Conservation (phyloP, 2,329 filamentous ascomycete species). For the Ceratocystiopsis sp. region DNA sequence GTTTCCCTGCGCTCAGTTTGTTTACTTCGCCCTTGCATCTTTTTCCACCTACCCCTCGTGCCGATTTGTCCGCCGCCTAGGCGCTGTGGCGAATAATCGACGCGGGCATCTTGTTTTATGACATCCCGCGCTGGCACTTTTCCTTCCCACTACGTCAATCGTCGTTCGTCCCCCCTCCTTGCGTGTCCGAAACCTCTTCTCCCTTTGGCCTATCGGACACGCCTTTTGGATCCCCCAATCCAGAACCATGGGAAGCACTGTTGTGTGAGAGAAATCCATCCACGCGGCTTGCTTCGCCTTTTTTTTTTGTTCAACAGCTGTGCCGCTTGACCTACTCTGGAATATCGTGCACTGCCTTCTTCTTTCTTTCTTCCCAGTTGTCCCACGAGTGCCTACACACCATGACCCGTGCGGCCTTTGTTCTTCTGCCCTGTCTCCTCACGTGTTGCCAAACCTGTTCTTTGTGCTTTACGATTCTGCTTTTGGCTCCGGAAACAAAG, state of each 20-base stretch:
- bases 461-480: neutral
- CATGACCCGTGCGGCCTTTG: too few relatives aligned
- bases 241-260: neutral
- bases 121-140: neutral
- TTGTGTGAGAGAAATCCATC: neutral
- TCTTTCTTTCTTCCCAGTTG: neutral
- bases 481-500: neutral
- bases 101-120: neutral
- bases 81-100: conserved; percentile 3
- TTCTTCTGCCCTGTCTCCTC: too few relatives aligned
- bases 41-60: neutral
- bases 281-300: neutral
- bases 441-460: too few relatives aligned
- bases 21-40: neutral
- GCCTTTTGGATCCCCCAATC: neutral
- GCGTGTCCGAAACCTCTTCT: too few relatives aligned
- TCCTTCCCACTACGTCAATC: neutral
- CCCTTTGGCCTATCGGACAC: neutral
- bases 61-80: neutral
- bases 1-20: neutral
- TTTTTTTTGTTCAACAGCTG: neutral
- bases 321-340: too few relatives aligned
- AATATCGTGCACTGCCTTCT: neutral
- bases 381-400: too few relatives aligned
- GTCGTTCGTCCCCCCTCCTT: neutral